These are phyloP conservation scores for Luvunga scandens DNA, from an alignment of 345 rosid genomes.

Conservation along the genomic window DNA sequence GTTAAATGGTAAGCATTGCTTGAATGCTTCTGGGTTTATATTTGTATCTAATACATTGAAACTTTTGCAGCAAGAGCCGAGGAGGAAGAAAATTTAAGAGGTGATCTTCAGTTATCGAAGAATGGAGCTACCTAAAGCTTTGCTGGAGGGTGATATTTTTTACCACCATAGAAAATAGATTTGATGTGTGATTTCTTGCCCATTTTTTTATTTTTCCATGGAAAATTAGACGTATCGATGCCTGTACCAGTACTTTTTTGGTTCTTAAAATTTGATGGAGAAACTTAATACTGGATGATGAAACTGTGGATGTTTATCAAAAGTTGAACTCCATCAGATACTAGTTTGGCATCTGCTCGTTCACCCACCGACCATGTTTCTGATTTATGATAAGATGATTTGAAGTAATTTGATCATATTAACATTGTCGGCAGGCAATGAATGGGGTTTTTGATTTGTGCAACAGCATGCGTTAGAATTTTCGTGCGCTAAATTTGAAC, in stretches of 20 bases:
- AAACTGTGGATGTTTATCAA: not conserved
- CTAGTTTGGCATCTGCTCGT: not conserved
- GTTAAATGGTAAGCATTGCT: too few relatives aligned
- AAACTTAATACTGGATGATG: not conserved
- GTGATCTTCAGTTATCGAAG: constrained; percentile 7
- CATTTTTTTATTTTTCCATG: not conserved
- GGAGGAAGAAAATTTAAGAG: constrained; percentile 30
- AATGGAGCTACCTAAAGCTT: not conserved
- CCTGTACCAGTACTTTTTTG: too few relatives aligned
- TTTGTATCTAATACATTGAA: not conserved
- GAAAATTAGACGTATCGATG: not conserved
- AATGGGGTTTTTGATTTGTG: not conserved
- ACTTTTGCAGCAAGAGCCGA: constrained; percentile 36
- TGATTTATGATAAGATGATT: not conserved
- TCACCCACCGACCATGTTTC: not conserved
- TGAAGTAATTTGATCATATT: not conserved
- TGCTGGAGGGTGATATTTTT: not conserved
- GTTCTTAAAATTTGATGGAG: not conserved
- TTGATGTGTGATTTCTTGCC: not conserved
- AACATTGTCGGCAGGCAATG: not conserved
- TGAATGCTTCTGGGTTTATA: not conserved
- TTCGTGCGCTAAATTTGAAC: not conserved
- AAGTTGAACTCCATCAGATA: not conserved
- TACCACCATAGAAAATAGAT: not conserved
- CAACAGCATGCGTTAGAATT: not conserved